phyloP scores from a whole-genome alignment of 805 yeast species.

The Ogataea nakhonphanomensis region DNA sequence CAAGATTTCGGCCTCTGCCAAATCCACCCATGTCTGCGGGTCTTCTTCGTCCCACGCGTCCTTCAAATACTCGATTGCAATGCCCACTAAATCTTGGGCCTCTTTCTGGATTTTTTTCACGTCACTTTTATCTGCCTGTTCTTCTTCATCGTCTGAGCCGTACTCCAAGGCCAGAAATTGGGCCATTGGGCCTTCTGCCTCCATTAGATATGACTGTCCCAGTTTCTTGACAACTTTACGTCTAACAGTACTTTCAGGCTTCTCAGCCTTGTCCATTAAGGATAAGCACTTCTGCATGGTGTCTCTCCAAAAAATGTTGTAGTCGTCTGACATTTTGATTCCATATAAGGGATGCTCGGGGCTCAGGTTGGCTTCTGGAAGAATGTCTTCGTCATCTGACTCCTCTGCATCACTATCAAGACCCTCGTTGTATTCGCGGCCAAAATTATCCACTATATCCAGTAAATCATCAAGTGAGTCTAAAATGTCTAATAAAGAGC shows the following conservation, averaged over 20 bases:
- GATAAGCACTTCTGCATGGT: slow-evolving; percentile 36
- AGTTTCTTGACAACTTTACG: slow-evolving; percentile 42
- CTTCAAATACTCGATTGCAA: slow-evolving; percentile 56
- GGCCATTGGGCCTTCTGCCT: slow-evolving; percentile 59
- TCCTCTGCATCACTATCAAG: slow-evolving; percentile 55
- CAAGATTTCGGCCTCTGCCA: slow-evolving; percentile 82
- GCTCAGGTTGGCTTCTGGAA: slow-evolving; percentile 38
- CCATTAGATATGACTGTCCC: slow-evolving; percentile 62
- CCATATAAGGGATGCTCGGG: slow-evolving; percentile 55
- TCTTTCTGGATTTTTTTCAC: slow-evolving; percentile 44
- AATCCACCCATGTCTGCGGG: slow-evolving; percentile 76
- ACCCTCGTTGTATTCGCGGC: slow-evolving; percentile 55
- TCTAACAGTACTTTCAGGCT: slow-evolving; percentile 13
- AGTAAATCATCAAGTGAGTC: slow-evolving; percentile 63
- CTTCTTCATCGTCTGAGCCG: slow-evolving; percentile 46
- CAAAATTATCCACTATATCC: slow-evolving; percentile 66
- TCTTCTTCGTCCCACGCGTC: slow-evolving; percentile 66
- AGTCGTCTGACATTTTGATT: slow-evolving; percentile 36
- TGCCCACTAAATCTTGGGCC: slow-evolving; percentile 44
- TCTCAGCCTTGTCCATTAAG: slow-evolving; percentile 27
- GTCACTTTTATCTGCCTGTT: slow-evolving; percentile 36
- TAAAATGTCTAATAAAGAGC: slow-evolving; percentile 46
- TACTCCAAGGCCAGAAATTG: slow-evolving; percentile 56
- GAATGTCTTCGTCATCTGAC: slow-evolving; percentile 28
- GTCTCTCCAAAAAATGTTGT: slow-evolving; percentile 56